Evolutionary conservation across 345 rosid genomes (phyloP).

Genomic region (Heritiera fomes): DNA sequence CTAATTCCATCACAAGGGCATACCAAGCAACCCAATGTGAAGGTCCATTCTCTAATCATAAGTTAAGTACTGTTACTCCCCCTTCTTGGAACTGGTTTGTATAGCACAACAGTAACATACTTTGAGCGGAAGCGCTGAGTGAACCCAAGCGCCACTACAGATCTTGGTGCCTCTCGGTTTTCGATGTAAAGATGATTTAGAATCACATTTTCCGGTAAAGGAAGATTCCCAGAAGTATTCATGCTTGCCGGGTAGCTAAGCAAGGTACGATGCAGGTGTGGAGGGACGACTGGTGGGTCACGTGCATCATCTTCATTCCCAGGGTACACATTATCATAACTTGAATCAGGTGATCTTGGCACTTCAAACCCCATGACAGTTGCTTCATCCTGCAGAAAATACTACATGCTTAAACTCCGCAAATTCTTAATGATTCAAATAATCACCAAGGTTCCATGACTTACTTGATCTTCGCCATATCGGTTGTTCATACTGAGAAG

Average conservation of each 20-base stretch:
- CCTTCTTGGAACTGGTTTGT: constrained; percentile 81
- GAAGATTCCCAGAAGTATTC: constrained; percentile 49
- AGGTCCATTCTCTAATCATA: constrained; percentile 25
- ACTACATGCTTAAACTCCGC: constrained; percentile 15
- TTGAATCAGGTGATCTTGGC: constrained; percentile 86
- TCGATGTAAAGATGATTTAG: constrained; percentile 94
- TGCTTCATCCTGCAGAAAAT: constrained; percentile 61
- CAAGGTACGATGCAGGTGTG: constrained; percentile 69
- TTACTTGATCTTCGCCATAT: constrained; percentile 50
- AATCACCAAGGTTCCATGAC: constrained; percentile 31
- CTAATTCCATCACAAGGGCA: constrained; percentile 29
- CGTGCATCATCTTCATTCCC: constrained; percentile 75
- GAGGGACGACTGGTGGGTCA: constrained; percentile 84
- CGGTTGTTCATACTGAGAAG: constrained; percentile 61
- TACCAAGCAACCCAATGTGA: constrained; percentile 16
- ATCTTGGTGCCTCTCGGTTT: constrained; percentile 76
- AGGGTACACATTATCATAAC: constrained; percentile 72
- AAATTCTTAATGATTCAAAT: constrained; percentile 8
- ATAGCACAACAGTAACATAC: constrained; percentile 88
- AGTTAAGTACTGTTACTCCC: constrained; percentile 54
- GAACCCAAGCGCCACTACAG: constrained; percentile 91
- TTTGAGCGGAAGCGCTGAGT: constrained; percentile 88
- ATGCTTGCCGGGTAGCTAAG: constrained; percentile 54
- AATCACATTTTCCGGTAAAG: constrained; percentile 60
- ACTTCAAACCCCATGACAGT: constrained; percentile 88